Conservation (phyloP, 83 land plant genomes). For the Picea abies region DNA sequence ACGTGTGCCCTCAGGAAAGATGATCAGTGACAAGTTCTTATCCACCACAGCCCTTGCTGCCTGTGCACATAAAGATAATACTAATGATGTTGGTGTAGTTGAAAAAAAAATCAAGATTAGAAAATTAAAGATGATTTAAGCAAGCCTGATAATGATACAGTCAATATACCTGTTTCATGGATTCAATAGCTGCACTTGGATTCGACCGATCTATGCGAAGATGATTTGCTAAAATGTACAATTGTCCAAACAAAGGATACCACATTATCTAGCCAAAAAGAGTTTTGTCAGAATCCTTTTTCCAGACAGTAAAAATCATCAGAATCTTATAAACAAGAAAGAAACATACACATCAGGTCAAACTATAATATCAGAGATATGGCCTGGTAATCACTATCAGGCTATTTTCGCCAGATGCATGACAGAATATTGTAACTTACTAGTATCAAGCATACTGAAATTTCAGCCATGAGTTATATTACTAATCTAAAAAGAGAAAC, state of each 20-base stretch:
- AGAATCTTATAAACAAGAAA: not conserved
- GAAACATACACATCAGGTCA: not conserved
- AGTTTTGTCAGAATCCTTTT: not conserved
- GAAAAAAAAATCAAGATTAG: not conserved
- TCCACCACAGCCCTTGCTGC: constrained; percentile 34
- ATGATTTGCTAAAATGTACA: constrained; percentile 52
- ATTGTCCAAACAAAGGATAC: constrained; percentile 61
- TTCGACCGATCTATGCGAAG: constrained; percentile 62
- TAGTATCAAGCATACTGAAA: not conserved
- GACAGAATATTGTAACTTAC: not conserved
- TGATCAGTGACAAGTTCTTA: constrained; percentile 43
- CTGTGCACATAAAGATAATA: constrained; percentile 17
- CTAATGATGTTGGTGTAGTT: not conserved
- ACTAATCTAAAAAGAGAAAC: not conserved
- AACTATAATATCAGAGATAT: not conserved
- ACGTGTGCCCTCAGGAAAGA: constrained; percentile 63
- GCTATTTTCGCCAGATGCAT: not conserved
- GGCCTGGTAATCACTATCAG: not conserved
- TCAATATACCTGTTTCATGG: constrained; percentile 40
- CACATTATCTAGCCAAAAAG: constrained; percentile 39
- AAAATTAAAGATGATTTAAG: not conserved
- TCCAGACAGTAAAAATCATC: not conserved
- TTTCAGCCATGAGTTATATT: not conserved
- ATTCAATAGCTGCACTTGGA: constrained; percentile 39
- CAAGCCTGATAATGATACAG: not conserved